These are phyloP conservation scores for Sugiyamaella marilandica DNA, from an alignment of 805 yeast genomes.

Conservation along the genomic window DNA sequence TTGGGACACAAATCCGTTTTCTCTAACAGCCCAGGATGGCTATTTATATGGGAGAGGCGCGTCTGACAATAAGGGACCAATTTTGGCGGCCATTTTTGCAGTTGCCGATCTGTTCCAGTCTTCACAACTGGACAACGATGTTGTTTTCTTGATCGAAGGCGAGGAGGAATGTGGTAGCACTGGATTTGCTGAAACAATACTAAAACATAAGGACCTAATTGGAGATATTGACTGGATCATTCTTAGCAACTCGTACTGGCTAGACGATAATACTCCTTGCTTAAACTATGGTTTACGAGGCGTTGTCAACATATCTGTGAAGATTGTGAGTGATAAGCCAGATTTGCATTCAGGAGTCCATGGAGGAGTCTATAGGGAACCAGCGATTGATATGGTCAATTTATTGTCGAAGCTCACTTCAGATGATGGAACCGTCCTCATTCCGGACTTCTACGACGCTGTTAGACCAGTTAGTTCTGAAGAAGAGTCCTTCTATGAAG, in stretches of 20 bases:
- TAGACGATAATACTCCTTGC: slow-evolving; percentile 84
- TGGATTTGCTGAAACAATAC: slow-evolving; percentile 73
- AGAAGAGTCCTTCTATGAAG: slow-evolving; percentile 59
- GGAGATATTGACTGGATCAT: slow-evolving; percentile 85
- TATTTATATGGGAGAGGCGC: slow-evolving; percentile 89
- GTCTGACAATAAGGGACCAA: slow-evolving; percentile 92
- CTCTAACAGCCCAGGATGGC: slow-evolving; percentile 72
- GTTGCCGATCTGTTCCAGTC: slow-evolving; percentile 64
- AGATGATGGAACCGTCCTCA: slow-evolving; percentile 49
- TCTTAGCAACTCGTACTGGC: slow-evolving; percentile 90
- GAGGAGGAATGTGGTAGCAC: slow-evolving; percentile 92
- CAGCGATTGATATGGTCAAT: slow-evolving; percentile 78
- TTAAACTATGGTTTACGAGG: slow-evolving; percentile 93
- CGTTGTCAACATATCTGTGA: slow-evolving; percentile 73
- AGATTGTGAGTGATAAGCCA: slow-evolving; percentile 65
- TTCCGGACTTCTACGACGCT: slow-evolving; percentile 71
- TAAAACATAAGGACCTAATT: slow-evolving; percentile 44
- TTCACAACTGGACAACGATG: slow-evolving; percentile 57
- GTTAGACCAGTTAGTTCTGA: slow-evolving; percentile 51
- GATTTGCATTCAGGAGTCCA: slow-evolving; percentile 96
- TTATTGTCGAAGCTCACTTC: slow-evolving; percentile 59
- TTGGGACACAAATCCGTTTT: slow-evolving; percentile 81
- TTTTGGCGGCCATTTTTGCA: slow-evolving; percentile 79
- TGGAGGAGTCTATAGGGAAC: slow-evolving; percentile 88
- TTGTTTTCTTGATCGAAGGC: slow-evolving; percentile 84